phyloP scores from a whole-genome alignment of 495 filamentous ascomycete species.

The Tuber melanosporum region DNA sequence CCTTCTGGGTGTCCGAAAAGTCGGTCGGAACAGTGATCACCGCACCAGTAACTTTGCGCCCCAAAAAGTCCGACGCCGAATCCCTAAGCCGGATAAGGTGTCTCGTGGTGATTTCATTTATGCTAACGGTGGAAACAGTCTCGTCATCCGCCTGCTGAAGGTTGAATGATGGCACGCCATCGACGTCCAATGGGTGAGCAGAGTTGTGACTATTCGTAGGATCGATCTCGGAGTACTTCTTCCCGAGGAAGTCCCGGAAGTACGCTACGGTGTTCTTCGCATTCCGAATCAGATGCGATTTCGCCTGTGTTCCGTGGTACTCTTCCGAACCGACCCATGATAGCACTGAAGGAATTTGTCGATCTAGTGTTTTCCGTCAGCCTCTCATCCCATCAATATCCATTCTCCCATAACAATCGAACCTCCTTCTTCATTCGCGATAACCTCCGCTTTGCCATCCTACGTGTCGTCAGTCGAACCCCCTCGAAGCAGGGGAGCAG shows the following conservation, averaged over 20 bases:
- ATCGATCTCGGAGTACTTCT: conserved; percentile 77
- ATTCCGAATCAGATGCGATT: conserved; percentile 85
- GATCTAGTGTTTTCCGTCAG: conserved; percentile 53
- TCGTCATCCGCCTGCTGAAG: conserved; percentile 69
- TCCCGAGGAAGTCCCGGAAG: conserved; percentile 91
- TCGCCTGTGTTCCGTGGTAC: conserved; percentile 92
- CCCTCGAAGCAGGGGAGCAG: not conserved
- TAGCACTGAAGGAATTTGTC: conserved; percentile 89
- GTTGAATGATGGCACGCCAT: conserved; percentile 70
- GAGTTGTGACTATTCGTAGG: conserved; percentile 90
- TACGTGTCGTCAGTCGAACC: conserved; percentile 37
- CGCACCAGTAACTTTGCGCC: conserved; percentile 83
- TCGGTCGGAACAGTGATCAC: conserved; percentile 92
- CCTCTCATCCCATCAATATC: conserved; percentile 17
- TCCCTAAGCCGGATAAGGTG: conserved; percentile 73
- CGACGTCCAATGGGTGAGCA: conserved; percentile 74
- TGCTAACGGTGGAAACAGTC: conserved; percentile 61
- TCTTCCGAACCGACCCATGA: conserved; percentile 94
- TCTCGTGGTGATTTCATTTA: conserved; percentile 80
- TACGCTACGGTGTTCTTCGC: conserved; percentile 85
- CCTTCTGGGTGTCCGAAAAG: conserved; percentile 77
- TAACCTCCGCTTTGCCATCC: conserved; percentile 94
- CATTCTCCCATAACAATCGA: conserved; percentile 4
- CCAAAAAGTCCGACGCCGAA: conserved; percentile 84
- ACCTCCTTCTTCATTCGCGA: conserved; percentile 99